Conservation (phyloP, 306 rosid genomes). For the Gleditsia sinensis region DNA sequence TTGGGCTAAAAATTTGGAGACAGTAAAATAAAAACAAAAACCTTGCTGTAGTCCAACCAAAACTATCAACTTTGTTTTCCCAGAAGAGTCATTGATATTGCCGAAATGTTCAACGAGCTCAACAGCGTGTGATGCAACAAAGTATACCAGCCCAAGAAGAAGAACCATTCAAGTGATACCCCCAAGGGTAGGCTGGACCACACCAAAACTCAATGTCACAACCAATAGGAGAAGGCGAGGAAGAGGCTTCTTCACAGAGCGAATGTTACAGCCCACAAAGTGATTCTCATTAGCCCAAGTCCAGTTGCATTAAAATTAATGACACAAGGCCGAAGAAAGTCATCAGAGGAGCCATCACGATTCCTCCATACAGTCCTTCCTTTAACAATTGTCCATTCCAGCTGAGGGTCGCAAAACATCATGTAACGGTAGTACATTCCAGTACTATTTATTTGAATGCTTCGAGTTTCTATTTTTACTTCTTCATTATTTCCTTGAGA, state of each 20-base stretch:
- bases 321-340: slow-evolving; percentile 83
- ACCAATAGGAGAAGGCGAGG: slow-evolving; percentile 85
- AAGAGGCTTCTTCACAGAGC: slow-evolving; percentile 80
- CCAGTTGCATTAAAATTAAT: slow-evolving; percentile 86
- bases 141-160: slow-evolving; percentile 69
- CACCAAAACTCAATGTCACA: slow-evolving; percentile 89
- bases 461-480: slow-evolving; percentile 38
- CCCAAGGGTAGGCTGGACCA: slow-evolving; percentile 83
- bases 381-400: slow-evolving; percentile 63
- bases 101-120: slow-evolving; percentile 90
- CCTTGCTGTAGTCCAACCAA: too few relatives aligned
- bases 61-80: slow-evolving; percentile 71
- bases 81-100: slow-evolving; percentile 85
- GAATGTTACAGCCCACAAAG: slow-evolving; percentile 91
- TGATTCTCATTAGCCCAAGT: slow-evolving; percentile 77
- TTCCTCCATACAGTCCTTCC: slow-evolving; percentile 93
- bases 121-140: slow-evolving; percentile 78
- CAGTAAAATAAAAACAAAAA: too few relatives aligned
- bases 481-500: slow-evolving; percentile 57
- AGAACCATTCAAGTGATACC: slow-evolving; percentile 61
- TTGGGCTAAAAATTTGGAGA: too few relatives aligned
- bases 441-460: slow-evolving; percentile 55
- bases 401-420: slow-evolving; percentile 76
- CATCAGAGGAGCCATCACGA: slow-evolving; percentile 85
- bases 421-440: slow-evolving; percentile 94